Evolutionary conservation across 306 rosid genomes (phyloP), one percentile per base, ranked within the genome.

Genomic region (Dryas alaskensis): DNA sequence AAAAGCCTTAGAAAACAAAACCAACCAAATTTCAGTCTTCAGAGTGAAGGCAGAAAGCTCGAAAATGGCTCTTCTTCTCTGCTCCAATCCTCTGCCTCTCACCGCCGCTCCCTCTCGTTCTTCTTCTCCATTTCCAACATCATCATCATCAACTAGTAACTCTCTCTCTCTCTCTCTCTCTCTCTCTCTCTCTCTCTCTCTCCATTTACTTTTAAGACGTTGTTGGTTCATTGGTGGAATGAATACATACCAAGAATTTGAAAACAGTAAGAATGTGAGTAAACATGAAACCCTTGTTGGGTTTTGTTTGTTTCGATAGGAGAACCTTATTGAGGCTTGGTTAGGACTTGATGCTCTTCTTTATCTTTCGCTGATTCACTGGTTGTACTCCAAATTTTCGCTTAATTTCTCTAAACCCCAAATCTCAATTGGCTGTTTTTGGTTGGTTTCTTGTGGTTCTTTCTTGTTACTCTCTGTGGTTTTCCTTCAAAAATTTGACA

Each of bases 61-160:
- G 48, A 76, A 51, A 4, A 88, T 93, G 97, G 87, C 89, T 73
- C 81, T 80, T 52, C 79, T 89, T 51, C 82, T 85, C 73, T 81
- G 80, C 77, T 81, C 76, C 79, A 85, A 84, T 86, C 85, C 87
- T 69, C 60, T 84, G 31, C 72, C 75, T 19, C 76, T 75, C 76
- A 81, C 75, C 79, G 69, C 59, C 77, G 27, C 78, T 13, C 62
- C 85, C 17, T 63, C 70, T 3, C 66, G 80, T 11, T 68, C 85
- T 53, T 61, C 90, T 68, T 76, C 82, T 44, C 58, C 81, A 3
- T 68, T 37, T 48, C 65, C 74, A 37, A 59, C 76, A 8, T 39
- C 65, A 22, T 22, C 22, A 22, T 22, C 22, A 22, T 22, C 22
- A 22, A 50, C 44, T n/a, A 31, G 98, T 93, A 84, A 78, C 64